Evolutionary conservation across 495 filamentous ascomycete species (phyloP).

Genomic region (Geoglossum glabrum): DNA sequence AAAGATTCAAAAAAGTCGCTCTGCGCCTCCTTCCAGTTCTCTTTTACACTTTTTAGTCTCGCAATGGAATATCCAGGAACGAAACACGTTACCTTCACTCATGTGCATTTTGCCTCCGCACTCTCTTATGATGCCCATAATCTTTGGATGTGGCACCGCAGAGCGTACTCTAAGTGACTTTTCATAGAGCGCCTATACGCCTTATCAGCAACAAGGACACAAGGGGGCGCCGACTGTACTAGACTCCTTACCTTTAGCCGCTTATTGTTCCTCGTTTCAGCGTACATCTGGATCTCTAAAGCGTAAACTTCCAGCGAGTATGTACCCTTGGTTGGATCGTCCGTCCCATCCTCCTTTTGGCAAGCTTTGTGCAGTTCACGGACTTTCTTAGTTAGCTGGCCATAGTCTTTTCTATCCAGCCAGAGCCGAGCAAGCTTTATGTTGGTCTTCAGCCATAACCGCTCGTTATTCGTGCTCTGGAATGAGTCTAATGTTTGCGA

Average conservation of each 20-base stretch:
- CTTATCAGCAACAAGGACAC: slow-evolving; percentile 9
- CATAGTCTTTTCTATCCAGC: slow-evolving; percentile 78
- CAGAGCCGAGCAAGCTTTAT: slow-evolving; percentile 87
- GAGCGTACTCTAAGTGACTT: slow-evolving; percentile 77
- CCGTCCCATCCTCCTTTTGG: slow-evolving; percentile 68
- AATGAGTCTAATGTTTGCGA: slow-evolving; percentile 81
- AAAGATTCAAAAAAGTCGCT: slow-evolving; percentile 98
- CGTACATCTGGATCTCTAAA: slow-evolving; percentile 96
- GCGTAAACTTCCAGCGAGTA: slow-evolving; percentile 93
- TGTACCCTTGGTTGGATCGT: slow-evolving; percentile 91
- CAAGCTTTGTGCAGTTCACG: slow-evolving; percentile 79
- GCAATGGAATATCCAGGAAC: background rate
- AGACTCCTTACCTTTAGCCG: slow-evolving; percentile 49
- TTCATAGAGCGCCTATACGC: slow-evolving; percentile 50
- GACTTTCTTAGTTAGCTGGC: slow-evolving; percentile 60
- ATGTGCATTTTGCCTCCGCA: slow-evolving; percentile 99
- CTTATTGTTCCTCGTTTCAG: slow-evolving; percentile 92
- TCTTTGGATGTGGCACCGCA: slow-evolving; percentile 91
- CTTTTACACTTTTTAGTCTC: slow-evolving; percentile 18
- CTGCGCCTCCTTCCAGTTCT: slow-evolving; percentile 95
- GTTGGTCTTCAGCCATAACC: slow-evolving; percentile 95
- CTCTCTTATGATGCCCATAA: slow-evolving; percentile 97
- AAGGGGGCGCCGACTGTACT: background rate
- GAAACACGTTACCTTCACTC: slow-evolving; percentile 45
- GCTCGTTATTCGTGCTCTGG: slow-evolving; percentile 93